phyloP scores from a whole-genome alignment of 805 yeast species.

The Myxozyma monticola region DNA sequence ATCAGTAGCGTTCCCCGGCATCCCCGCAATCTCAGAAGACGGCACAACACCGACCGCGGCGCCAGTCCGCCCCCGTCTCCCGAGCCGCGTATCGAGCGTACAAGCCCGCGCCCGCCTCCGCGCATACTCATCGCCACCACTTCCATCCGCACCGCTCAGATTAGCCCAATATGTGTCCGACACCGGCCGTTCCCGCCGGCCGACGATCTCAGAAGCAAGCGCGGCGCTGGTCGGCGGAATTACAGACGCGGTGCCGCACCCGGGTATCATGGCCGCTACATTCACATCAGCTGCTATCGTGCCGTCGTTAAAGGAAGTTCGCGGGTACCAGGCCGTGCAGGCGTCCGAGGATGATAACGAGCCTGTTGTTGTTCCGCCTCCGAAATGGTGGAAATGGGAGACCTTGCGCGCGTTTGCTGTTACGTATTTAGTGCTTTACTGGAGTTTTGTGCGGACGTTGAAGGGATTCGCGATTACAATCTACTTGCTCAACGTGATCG shows the following conservation, averaged over 20 bases:
- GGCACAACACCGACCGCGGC: too few species aligned
- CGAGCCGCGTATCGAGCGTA: too few species aligned
- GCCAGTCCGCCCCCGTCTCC: too few species aligned
- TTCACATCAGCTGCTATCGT: conserved; percentile 15
- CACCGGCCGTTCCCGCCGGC: conserved; percentile 17
- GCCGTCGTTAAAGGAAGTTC: conserved; percentile 17
- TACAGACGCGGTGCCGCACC: conserved; percentile 22
- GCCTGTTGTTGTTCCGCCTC: not conserved
- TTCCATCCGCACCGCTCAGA: too few species aligned
- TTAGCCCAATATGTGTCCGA: conserved; percentile 6
- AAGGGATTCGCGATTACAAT: conserved; percentile 27
- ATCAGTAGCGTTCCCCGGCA: too few species aligned
- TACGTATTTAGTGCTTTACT: conserved; percentile 7
- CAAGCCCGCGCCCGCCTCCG: too few species aligned
- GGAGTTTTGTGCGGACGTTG: conserved; percentile 10
- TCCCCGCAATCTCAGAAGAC: too few species aligned
- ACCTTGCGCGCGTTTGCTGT: not conserved
- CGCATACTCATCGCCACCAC: too few species aligned
- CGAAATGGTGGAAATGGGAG: not conserved
- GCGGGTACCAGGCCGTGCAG: not conserved
- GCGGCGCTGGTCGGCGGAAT: conserved; percentile 12
- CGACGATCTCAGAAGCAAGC: conserved; percentile 18
- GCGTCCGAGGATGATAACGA: not conserved
- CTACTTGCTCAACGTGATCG: conserved; percentile 27
- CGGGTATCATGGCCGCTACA: conserved; percentile 27